Evolutionary conservation across 768 basidiomycete genomes (phyloP), one percentile per base, ranked within the genome.

Genomic region (Dendrothele bispora): DNA sequence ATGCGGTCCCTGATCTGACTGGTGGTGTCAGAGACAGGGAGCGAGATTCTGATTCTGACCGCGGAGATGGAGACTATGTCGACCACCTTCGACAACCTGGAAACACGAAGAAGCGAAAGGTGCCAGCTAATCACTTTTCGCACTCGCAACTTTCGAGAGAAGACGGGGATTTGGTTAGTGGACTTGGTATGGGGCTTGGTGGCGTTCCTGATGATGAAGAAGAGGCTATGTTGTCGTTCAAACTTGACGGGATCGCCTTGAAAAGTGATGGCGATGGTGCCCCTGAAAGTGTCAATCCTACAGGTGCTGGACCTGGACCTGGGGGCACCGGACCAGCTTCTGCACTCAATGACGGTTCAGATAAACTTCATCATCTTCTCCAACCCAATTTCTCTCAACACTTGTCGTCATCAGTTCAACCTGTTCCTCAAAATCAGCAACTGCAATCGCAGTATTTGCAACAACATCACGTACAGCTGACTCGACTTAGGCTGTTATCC

Each of bases 41-140:
- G 12, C 76, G 77, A 46, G 79, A 78, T 18, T 47, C 46, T 30
- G 80, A 83, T 38, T n/a, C n/a, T n/a, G 78, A 77, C 53, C 70
- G 74, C 25, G 77, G 68, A 8, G 82, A 80, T 53, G 80, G 74
- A 18, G 87, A 86, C 58, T 83, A 83, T 54, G 59, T 75, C 14
- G 86, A 89, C 61, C 84, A 86, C 56, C 65, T 84, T 25, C 83
- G 79, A 51, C 88, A 89, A 53, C 88, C 83, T 3, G 85, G 84
- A 7, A 92, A 92, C 58, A 86, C 88, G 39, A 92, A 92, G 79
- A 92, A 92, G 70, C 76, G 90, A 39, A 92, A 92, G 62, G 89
- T 92, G 3, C 90, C 91, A 1, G 78, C 80, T 29, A 84, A 88
- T 62, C 73, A 75, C 45, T 74, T 73, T 36, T 75, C 78, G 48